phyloP scores from a whole-genome alignment of 106 monocot genomes.

The Dendrobium catenatum region DNA sequence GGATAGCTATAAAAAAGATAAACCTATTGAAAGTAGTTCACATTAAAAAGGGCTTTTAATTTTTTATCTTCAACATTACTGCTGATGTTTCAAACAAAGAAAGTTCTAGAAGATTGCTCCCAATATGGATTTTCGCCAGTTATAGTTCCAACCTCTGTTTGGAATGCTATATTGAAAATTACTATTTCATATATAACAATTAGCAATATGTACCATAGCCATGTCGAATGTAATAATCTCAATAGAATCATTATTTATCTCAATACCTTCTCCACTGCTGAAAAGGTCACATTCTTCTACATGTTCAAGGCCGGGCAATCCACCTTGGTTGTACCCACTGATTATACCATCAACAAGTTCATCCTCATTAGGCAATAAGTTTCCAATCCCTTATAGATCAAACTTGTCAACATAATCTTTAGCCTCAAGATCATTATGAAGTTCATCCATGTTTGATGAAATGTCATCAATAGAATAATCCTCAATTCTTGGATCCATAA shows the following conservation, averaged over 20 bases:
- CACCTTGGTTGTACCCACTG: slow-evolving; percentile 53
- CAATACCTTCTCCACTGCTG: slow-evolving; percentile 67
- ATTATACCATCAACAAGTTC: slow-evolving; percentile 51
- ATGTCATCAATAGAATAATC: slow-evolving; percentile 21
- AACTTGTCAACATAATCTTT: slow-evolving; percentile 26
- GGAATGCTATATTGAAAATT: slow-evolving; percentile 32
- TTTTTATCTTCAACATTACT: slow-evolving; percentile 88
- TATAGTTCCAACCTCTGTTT: slow-evolving; percentile 53
- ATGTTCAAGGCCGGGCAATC: slow-evolving; percentile 45
- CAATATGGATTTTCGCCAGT: slow-evolving; percentile 82
- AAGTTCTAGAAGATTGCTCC: slow-evolving; percentile 86
- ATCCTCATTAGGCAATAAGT: slow-evolving; percentile 64
- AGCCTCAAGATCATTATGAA: too few relatives aligned
- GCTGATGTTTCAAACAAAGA: slow-evolving; percentile 80
- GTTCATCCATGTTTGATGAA: slow-evolving; percentile 12
- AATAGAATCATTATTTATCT: slow-evolving; percentile 53
- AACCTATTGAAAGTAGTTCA: slow-evolving; percentile 15
- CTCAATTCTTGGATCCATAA: slow-evolving; percentile 7
- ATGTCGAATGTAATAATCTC: slow-evolving; percentile 34
- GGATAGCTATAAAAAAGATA: too few relatives aligned
- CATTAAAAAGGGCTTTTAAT: slow-evolving; percentile 62
- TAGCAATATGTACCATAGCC: slow-evolving; percentile 35
- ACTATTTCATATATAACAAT: slow-evolving; percentile 41
- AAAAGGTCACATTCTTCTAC: slow-evolving; percentile 75
- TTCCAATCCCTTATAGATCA: slow-evolving; percentile 36